Base-by-base conservation (phyloP, 116 monocot species). In the Posidonia oceanica region DNA sequence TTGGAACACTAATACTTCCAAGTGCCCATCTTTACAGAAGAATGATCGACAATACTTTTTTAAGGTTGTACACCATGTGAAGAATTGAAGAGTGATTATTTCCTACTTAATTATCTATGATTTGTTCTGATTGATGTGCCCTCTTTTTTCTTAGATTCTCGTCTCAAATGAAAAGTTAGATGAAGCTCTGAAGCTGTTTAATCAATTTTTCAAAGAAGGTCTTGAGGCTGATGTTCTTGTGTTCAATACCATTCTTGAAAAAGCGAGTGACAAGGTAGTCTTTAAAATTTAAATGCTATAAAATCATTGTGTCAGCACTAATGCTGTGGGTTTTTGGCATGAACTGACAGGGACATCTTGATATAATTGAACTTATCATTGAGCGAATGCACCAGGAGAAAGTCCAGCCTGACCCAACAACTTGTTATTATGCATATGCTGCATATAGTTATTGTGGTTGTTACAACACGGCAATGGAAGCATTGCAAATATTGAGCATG, bases 401-500 rank as follows among this genome's bases (percentile, higher is more conserved):
- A 71, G 71, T 99, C 61, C 80, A 78, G 68, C 99, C 99, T 57
- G 81, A 93, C 76, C 90, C 90, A 56, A 74, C 85, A 58, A 90
- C 93, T 3, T 87, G 93, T 69, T 67, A 74, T 58, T 79, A 73
- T 71, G 77, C 84, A 61, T 86, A 88, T 63, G 83, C 68, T 61
- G 77, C 93, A 13, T 99, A 93, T 55, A 54, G 64, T 21, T 76
- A 83, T 14, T 18, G 63, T 60, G 86, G 74, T 37, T 82, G 93
- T 57, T 70, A 83, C 36, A 78, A 29, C 70, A 90, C 90, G 14
- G 98, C 88, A 8, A 58, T 88, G 77, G 99, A 99, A 72, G 99
- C 93, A 18, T 77, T 99, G 67, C 84, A 81, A 62, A 90, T 99
- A 38, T 59, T 99, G 66, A 90, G 93, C 72, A 64, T 99, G 84